Evolutionary conservation across 108 stramenopile genomes (phyloP), one percentile per base, ranked within the genome.

Genomic region (Cyclotella sp.): DNA sequence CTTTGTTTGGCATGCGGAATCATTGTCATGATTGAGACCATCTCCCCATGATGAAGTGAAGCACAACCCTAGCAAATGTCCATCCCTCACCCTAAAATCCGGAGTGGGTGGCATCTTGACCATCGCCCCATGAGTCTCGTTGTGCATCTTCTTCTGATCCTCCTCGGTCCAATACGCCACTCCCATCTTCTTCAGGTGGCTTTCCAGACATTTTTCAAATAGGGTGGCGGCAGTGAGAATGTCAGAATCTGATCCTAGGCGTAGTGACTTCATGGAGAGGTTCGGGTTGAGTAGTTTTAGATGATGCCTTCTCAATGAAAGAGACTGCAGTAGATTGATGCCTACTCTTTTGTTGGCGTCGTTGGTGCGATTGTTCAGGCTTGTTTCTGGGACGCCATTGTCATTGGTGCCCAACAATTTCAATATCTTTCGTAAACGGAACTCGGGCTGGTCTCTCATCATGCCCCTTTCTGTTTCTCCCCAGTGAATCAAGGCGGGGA

Each of bases 271-370:
- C 80, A 87, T 87, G 34, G 67, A 58, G 13, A 72, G 65, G 40
- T 42, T 63, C 10, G 85, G 85, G 54, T 90, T 88, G 46, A 88
- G 80, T 4, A 77, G 66, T 75, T 86, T 86, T 42, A 93, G 83
- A 65, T 90, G 88, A 63, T 85, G 86, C 21, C 92, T 76, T 62
- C 92, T 85, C 26, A 93, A 70, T 14, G 87, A 88, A 13, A 85
- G 76, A 9, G 87, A 82, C 64, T 86, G 87, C 9, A 69, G 19
- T n/a, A 90, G 65, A 57, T 30, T 60, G 30, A 89, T 83, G 26
- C 76, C 27, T 28, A 30, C 3, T 39, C 30, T 39, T 1, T 47
- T 63, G 18, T 40, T 63, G 62, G 10, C 15, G 39, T 9, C n/a
- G 62, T 59, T 21, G 2, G 8, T 63, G 10, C 40, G 53, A 46